Base-by-base conservation (phyloP, 805 yeast genomes). In the Candida sphagnicola region DNA sequence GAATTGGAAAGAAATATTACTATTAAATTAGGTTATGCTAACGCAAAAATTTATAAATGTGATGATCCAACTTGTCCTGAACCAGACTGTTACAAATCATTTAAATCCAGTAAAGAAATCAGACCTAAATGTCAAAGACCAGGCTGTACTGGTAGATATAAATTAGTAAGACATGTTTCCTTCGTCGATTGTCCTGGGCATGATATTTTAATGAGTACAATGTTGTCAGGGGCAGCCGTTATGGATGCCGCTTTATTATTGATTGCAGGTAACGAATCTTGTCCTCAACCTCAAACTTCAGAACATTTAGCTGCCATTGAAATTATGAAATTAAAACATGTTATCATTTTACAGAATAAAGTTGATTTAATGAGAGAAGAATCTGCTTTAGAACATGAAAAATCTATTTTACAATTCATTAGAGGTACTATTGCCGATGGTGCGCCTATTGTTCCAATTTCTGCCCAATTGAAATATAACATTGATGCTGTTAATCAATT, bases 181-280 rank as follows among this genome's bases (percentile, higher is more conserved):
- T 95, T 95, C 57, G 99, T 95, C 45, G 99, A 93, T 75, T 95
- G 99, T 75, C 99, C 99, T 44, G 99, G 99, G 66, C 99, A 93
- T 85, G 99, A 93, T 75, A 95, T 93, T 73, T 82, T 93, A 65
- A 93, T 93, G 99, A 89, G 97, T 77, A 93, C 99, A 50, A 93
- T 93, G 99, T 82, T 93, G 79, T 90, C 98, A 34, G 99, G 99
- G 62, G 99, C 99, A 26, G 99, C 99, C 13, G 99, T 93, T 49
- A 93, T 93, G 99, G 99, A 93, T 69, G 99, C 99, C 41, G 99
- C 99, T 2, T 74, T 93, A 45, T 74, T 93, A 59, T 77, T 93
- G 49, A 83, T 93, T 61, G 99, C 99, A 19, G 99, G 98, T 68
- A 93, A 93, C 64, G 99, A 93, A 76, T 80, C 95, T 40, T 93